Base-by-base conservation (phyloP, 176 grass and related monocot species). In the Musa acuminata region DNA sequence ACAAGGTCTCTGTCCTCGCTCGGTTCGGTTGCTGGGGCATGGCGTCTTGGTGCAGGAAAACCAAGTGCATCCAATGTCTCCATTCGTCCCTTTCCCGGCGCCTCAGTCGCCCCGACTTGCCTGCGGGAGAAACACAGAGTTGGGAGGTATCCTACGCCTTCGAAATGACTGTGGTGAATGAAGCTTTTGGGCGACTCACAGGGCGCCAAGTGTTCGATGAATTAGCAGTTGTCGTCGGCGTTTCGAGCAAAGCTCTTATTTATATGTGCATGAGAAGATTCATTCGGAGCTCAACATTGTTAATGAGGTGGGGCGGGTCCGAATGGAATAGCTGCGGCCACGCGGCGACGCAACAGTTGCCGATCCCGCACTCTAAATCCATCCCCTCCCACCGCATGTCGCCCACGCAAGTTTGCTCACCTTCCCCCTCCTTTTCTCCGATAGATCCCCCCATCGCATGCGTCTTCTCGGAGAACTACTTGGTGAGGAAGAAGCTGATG, bases 391-490 rank as follows among this genome's bases (percentile, higher is more conserved):
- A 43, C 35, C 35, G 35, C 20, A 64, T 64, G 20, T 21, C 62
- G 62, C 62, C 9, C 62, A 64, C 62, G 62, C 62, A 64, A 64
- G 62, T 21, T 64, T 11, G 7, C 8, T 24, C 20, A 12, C 63
- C 9, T 23, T 20, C 12, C 8, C 21, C 21, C 62, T 64, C 8
- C 62, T 20, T 48, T 76, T 73, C 8, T 75, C 80, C 35, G 58
- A 74, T 52, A 80, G 74, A 76, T 72, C 85, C 1, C 52, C 9
- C 14, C 63, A 72, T 52, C 55, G 35, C 35, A 43, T 43, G 35
- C 35, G 62, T 65, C 62, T 22, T 65, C 9, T 23, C n/a, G 7
- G 24, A 22, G 17, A 9, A 65, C 1, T 22, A 65, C n/a, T 65
- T 65, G 24, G 24, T 1, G 24, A 9, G 14, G n/a, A 20, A 23